phyloP scores from a whole-genome alignment of 768 basidiomycete genomes.

The Agaricus blazei region DNA sequence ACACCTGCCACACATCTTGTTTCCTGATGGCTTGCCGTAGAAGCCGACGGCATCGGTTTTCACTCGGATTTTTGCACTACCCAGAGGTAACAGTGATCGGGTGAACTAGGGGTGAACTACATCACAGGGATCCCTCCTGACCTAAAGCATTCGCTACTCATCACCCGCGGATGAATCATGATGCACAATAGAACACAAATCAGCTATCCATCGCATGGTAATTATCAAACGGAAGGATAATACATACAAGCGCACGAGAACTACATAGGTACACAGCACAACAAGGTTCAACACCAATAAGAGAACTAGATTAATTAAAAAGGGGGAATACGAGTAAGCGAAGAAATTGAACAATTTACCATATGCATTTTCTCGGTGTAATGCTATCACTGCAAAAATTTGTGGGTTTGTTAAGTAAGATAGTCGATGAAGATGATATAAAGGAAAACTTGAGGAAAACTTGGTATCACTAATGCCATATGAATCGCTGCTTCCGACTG shows the following conservation, averaged over 20 bases:
- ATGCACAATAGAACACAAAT: too few species aligned
- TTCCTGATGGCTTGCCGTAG: too few species aligned
- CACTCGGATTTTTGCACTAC: too few species aligned
- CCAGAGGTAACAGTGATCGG: too few species aligned
- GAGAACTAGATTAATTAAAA: neutral
- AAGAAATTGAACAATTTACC: neutral
- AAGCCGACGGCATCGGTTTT: too few species aligned
- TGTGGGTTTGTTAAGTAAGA: neutral
- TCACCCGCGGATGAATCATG: too few species aligned
- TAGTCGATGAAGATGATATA: neutral
- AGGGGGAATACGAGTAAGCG: neutral
- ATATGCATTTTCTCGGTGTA: neutral
- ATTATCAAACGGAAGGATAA: too few species aligned
- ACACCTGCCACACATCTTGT: too few species aligned
- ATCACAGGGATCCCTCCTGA: too few species aligned
- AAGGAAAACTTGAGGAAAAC: neutral
- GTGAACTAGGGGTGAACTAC: too few species aligned
- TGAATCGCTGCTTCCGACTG: neutral
- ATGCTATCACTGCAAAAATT: neutral
- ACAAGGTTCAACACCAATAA: neutral
- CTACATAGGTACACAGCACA: neutral
- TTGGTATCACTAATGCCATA: constrained; percentile 9
- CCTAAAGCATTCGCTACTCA: too few species aligned
- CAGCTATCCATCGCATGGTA: too few species aligned
- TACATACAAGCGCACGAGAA: neutral